phyloP scores from a whole-genome alignment of 2,329 filamentous ascomycete species.

The Fusarium euwallaceae region DNA sequence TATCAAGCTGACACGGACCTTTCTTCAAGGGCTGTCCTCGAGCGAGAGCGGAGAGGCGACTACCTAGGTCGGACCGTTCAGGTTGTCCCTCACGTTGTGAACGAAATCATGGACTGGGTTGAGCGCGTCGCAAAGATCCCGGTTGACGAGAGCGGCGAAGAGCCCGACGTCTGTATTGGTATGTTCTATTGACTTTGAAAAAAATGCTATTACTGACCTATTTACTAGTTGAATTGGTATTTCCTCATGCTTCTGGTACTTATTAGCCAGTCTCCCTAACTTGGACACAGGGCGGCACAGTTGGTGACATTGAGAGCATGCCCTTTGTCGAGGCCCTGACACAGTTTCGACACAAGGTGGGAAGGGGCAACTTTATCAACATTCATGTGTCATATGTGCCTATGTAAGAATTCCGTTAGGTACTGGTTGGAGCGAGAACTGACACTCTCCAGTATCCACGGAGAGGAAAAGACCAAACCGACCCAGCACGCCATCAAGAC shows the following conservation, averaged over 20 bases:
- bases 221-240: conserved; percentile 46
- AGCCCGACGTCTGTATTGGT: conserved; percentile 93
- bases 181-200: conserved; percentile 54
- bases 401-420: too few species aligned
- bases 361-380: conserved; percentile 84
- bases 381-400: conserved; percentile 92
- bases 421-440: too few species aligned
- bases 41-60: conserved; percentile 74
- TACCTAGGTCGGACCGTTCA: conserved; percentile 71
- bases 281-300: conserved; percentile 64
- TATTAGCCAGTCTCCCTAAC: neutral
- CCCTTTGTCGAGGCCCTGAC: conserved; percentile 82
- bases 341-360: conserved; percentile 79
- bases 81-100: conserved; percentile 85
- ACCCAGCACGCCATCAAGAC: conserved; percentile 90
- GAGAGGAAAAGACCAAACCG: conserved; percentile 94
- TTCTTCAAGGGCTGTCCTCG: conserved; percentile 45
- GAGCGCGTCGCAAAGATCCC: conserved; percentile 85
- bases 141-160: conserved; percentile 84
- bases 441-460: conserved; percentile 53
- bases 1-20: neutral
- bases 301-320: conserved; percentile 85
- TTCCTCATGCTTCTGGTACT: neutral
- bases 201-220: too few species aligned
- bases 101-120: conserved; percentile 86